A percentile compares a stretch with the other conserved stretches of the same genome.
phyloP scores from a whole-genome alignment of 106 monocot genomes.

The Dendrobium chrysotoxum region DNA sequence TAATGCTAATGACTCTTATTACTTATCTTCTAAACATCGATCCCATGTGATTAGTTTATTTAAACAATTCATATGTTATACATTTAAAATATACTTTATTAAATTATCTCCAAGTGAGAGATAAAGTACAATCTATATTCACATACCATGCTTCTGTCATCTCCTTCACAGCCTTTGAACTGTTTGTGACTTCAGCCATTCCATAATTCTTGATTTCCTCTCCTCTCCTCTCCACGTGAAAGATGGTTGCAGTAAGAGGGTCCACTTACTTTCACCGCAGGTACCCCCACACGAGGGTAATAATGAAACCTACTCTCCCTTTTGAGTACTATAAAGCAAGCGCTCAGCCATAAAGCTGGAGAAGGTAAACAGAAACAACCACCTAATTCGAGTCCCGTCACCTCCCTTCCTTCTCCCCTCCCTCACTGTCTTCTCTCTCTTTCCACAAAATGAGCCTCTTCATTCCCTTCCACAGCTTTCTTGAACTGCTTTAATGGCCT shows the following conservation, averaged over 20 bases:
- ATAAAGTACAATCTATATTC: conserved; percentile 1
- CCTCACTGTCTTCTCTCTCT: neutral
- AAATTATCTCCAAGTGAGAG: neutral
- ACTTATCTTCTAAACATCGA: no score
- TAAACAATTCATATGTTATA: no score
- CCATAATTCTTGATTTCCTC: neutral
- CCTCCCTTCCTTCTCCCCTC: neutral
- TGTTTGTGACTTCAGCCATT: neutral
- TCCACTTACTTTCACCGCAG: conserved; percentile 15
- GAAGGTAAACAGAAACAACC: neutral
- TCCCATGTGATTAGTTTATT: no score
- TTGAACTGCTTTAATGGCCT: conserved; percentile 8
- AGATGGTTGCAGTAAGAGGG: neutral
- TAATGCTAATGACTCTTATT: no score
- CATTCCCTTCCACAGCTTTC: conserved; percentile 21
- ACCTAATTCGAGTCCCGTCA: neutral
- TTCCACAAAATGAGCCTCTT: conserved; percentile 2
- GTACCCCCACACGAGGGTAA: conserved; percentile 8
- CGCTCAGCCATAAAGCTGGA: neutral
- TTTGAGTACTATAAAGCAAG: neutral
- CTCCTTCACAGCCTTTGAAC: neutral
- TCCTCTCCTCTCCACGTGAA: neutral
- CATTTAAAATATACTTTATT: neutral
- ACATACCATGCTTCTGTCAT: neutral
- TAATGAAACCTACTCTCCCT: conserved; percentile 5